Conservation (phyloP, 1,284 basidiomycete genomes). For the Agroathelia rolfsii region DNA sequence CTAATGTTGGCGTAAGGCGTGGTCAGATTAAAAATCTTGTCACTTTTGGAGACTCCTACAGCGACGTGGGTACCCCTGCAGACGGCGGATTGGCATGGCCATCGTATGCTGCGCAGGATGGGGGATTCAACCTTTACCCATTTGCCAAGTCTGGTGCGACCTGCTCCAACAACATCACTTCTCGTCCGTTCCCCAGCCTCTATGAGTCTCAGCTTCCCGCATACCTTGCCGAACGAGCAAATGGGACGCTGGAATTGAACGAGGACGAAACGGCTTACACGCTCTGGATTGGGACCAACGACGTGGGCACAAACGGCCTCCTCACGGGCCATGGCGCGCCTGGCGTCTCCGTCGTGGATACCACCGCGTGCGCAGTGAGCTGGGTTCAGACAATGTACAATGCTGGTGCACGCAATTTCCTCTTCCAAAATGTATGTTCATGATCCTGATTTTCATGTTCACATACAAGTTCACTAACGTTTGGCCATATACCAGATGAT, state of each 20-base stretch:
- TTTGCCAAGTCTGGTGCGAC: conserved; percentile 35
- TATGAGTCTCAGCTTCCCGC: conserved; percentile 32
- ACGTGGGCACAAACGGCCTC: conserved; percentile 29
- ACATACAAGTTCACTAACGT: too few relatives aligned
- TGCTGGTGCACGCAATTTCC: conserved; percentile 48
- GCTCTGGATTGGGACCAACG: conserved; percentile 38
- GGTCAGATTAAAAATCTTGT: conserved; percentile 31
- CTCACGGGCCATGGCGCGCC: conserved; percentile 24
- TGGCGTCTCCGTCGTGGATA: conserved; percentile 27
- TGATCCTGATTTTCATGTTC: too few relatives aligned
- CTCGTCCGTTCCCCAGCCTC: conserved; percentile 30
- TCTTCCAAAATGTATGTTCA: conserved; percentile 38
- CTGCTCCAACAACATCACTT: conserved; percentile 35
- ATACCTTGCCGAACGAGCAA: conserved; percentile 21
- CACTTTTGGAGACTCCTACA: conserved; percentile 36
- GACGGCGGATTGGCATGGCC: conserved; percentile 30
- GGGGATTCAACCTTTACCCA: conserved; percentile 26
- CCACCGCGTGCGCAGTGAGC: conserved; percentile 30
- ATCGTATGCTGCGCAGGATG: conserved; percentile 28
- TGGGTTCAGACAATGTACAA: conserved; percentile 38
- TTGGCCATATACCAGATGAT: conserved; percentile 39
- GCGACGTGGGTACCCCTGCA: conserved; percentile 22
- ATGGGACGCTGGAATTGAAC: conserved; percentile 20
- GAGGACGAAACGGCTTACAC: conserved; percentile 30
- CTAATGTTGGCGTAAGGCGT: conserved; percentile 10